These are phyloP conservation scores for Aspergillus bridgeri DNA, from an alignment of 495 filamentous ascomycete genomes.

Conservation along the genomic window DNA sequence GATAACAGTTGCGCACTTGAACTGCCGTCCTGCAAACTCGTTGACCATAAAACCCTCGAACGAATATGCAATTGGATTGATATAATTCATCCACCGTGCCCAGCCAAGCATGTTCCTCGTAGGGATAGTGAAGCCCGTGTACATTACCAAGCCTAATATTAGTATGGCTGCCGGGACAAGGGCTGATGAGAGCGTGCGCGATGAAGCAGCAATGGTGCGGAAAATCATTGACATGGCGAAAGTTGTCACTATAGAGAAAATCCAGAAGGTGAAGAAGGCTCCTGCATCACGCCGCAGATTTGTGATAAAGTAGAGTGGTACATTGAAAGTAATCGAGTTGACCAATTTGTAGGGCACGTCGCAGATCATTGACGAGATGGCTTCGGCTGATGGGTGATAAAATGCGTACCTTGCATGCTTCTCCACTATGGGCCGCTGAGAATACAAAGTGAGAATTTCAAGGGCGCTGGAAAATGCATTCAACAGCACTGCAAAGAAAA, in stretches of 20 bases:
- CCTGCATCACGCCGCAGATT: slow-evolving; percentile 44
- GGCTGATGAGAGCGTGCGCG: slow-evolving; percentile 49
- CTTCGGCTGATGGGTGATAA: slow-evolving; percentile 64
- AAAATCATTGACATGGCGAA: slow-evolving; percentile 61
- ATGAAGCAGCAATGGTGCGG: slow-evolving; percentile 47
- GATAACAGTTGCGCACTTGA: slow-evolving; percentile 49
- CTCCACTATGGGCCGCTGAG: slow-evolving; percentile 63
- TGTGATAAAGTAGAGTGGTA: slow-evolving; percentile 61
- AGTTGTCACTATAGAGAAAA: slow-evolving; percentile 52
- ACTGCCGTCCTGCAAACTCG: slow-evolving; percentile 57
- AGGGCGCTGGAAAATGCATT: slow-evolving; percentile 73
- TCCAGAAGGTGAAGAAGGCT: slow-evolving; percentile 60
- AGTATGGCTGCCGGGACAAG: slow-evolving; percentile 50
- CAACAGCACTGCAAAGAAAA: slow-evolving; percentile 90
- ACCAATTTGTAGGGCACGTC: slow-evolving; percentile 59
- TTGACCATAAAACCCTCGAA: slow-evolving; percentile 51
- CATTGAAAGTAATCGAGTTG: slow-evolving; percentile 52
- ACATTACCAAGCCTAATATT: slow-evolving; percentile 48
- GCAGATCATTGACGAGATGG: slow-evolving; percentile 56
- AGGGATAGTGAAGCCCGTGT: slow-evolving; percentile 52
- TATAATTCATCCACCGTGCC: slow-evolving; percentile 53
- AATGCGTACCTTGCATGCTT: slow-evolving; percentile 66
- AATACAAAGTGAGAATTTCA: slow-evolving; percentile 62
- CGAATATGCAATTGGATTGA: slow-evolving; percentile 49
- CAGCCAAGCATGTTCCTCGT: slow-evolving; percentile 50